Conservation (phyloP, 192 early-diverging fungal species). For the Haplosporangium gracile region DNA sequence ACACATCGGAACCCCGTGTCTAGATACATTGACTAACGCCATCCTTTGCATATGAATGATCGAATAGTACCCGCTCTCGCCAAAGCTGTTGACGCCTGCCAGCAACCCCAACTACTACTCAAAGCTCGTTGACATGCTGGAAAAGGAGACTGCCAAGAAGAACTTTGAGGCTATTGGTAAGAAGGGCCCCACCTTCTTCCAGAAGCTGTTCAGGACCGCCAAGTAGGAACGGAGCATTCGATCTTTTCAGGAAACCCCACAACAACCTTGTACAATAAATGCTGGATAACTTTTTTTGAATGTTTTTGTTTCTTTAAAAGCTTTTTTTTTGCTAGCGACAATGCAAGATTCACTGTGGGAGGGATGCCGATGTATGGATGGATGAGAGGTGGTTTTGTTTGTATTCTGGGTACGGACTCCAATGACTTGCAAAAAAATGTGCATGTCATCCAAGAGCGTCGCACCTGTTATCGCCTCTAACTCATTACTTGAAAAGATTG, state of each 20-base stretch:
- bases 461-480: neutral
- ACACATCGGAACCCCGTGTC: neutral
- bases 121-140: constrained; percentile 60
- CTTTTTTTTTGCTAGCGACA: neutral
- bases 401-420: neutral
- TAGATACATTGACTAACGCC: neutral
- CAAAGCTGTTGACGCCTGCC: constrained; percentile 66
- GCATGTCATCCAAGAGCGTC: neutral
- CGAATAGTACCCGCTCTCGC: constrained; percentile 67
- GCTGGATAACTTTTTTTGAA: constrained; percentile 7
- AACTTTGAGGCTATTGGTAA: constrained; percentile 57
- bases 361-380: neutral
- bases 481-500: neutral
- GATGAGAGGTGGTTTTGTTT: neutral
- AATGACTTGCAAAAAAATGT: neutral
- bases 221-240: constrained; percentile 10
- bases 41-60: neutral
- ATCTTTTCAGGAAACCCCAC: neutral
- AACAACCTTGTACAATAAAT: neutral
- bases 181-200: constrained; percentile 54
- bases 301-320: neutral
- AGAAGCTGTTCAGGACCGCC: constrained; percentile 46
- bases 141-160: constrained; percentile 63
- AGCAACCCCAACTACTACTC: constrained; percentile 71
- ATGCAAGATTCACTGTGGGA: neutral